Evolutionary conservation across 1,284 basidiomycete genomes (phyloP), one percentile per base, ranked within the genome.

Genomic region (Naganishia cerealis): DNA sequence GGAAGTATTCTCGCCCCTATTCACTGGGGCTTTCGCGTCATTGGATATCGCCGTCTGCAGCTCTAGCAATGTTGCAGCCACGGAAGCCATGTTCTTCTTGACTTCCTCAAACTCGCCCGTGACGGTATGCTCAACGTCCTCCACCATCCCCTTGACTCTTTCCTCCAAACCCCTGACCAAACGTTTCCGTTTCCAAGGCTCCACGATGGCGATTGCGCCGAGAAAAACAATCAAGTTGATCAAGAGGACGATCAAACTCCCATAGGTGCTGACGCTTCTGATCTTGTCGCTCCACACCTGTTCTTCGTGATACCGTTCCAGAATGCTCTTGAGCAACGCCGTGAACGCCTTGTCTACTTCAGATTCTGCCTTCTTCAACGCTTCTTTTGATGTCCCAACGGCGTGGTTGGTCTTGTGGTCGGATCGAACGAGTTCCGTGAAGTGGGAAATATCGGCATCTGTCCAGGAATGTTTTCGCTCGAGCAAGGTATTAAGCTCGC

Each of bases 271-370:
- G 52, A 91, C 89, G 72, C 90, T 91, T 50, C 94, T 86, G 71
- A 97, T 95, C 82, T 97, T 97, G 83, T 97, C 94, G 69, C 90
- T 92, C 94, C 94, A 97, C 6, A 95, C 87, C 79, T 97, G 94
- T 77, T 96, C 94, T 80, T 96, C 94, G 81, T 97, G 94, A 78
- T 97, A 97, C 38, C 93, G 75, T 67, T 78, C 74, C n/a, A 97
- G 84, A 74, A 96, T 96, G 3, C 86, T 83, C 68, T 88, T 87
- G 88, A 94, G 91, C 69, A 96, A 84, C 74, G 87, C 87, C 73
- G 85, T 88, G 78, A 96, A 95, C 73, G 90, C 90, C 57, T 85
- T 84, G 74, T 97, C 94, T 24, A 92, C 90, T 0, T 85, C 85
- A 54, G 86, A 83, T 74, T 97, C 94, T 1, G 87, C 84, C 50